Conservation (phyloP, 1,284 basidiomycete species). For the Pyrrhoderma noxium region DNA sequence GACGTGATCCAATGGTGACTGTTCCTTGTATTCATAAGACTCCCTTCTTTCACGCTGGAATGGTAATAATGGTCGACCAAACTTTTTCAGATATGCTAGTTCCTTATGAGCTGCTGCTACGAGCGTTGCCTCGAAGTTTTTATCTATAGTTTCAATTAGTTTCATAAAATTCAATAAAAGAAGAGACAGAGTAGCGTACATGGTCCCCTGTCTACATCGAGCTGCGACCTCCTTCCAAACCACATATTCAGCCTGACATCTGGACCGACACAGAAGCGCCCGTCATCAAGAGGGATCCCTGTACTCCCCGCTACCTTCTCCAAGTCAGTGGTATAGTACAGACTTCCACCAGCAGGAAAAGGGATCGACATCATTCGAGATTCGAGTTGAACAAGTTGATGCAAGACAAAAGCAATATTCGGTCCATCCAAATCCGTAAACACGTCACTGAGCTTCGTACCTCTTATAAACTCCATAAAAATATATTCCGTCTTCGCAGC, state of each 20-base stretch:
- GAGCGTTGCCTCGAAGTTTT: constrained; percentile 39
- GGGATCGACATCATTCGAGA: constrained; percentile 40
- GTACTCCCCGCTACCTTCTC: constrained; percentile 13
- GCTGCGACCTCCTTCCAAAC: constrained; percentile 41
- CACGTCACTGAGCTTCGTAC: constrained; percentile 37
- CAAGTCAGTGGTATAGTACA: constrained; percentile 39
- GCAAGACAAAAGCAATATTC: constrained; percentile 36
- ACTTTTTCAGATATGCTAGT: constrained; percentile 39
- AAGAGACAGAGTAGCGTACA: constrained; percentile 36
- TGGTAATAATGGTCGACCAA: constrained; percentile 42
- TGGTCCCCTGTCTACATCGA: constrained; percentile 41
- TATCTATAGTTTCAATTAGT: constrained; percentile 35
- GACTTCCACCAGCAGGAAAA: constrained; percentile 47
- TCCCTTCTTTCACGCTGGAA: constrained; percentile 39
- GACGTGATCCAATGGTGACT: constrained; percentile 38
- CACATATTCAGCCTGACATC: constrained; percentile 37
- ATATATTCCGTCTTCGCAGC: constrained; percentile 44
- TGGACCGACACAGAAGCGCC: constrained; percentile 39
- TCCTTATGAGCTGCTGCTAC: constrained; percentile 40
- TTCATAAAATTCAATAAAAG: constrained; percentile 21
- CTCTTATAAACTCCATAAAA: constrained; percentile 43
- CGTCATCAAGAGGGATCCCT: constrained; percentile 32
- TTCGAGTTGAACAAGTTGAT: constrained; percentile 41
- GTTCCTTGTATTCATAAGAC: constrained; percentile 39
- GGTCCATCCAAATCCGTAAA: constrained; percentile 34